Conservation (phyloP, 257 asterid species). For the Orobanche coerulescens region DNA sequence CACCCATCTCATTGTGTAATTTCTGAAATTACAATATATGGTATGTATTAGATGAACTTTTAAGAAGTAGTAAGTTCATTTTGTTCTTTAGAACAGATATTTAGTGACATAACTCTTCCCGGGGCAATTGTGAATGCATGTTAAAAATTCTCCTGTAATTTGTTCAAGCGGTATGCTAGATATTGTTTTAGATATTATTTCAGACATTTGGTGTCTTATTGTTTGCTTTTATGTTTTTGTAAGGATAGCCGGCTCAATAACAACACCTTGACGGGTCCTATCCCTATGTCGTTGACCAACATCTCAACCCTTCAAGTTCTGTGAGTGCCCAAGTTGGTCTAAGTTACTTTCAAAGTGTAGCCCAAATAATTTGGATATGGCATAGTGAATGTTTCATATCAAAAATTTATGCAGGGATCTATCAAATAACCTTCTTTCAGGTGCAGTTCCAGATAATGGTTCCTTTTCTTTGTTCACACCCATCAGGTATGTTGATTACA, state of each 20-base stretch:
- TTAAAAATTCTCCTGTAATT: neutral
- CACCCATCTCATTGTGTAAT: too few relatives aligned
- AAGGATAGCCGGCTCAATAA: conserved; percentile 93
- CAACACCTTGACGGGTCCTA: conserved; percentile 74
- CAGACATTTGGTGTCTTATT: conserved; percentile 24
- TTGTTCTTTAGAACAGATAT: neutral
- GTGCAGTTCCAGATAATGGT: conserved; percentile 88
- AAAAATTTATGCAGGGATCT: conserved; percentile 69
- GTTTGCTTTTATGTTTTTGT: conserved; percentile 32
- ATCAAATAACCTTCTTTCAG: conserved; percentile 77
- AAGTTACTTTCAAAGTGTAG: neutral
- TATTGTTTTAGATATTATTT: neutral
- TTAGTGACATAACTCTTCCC: neutral
- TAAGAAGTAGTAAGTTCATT: neutral
- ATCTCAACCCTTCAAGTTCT: conserved; percentile 78
- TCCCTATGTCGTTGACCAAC: conserved; percentile 72
- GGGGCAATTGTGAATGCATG: neutral
- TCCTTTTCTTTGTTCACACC: conserved; percentile 91
- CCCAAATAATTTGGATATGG: neutral
- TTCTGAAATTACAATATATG: too few relatives aligned
- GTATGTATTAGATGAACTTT: neutral
- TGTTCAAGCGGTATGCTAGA: neutral
- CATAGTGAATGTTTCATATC: conserved; percentile 6
- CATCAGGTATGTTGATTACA: conserved; percentile 50
- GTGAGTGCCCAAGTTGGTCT: conserved; percentile 46